phyloP scores from a whole-genome alignment of 2,329 filamentous ascomycete genomes.

The Lecanicillium sp. region DNA sequence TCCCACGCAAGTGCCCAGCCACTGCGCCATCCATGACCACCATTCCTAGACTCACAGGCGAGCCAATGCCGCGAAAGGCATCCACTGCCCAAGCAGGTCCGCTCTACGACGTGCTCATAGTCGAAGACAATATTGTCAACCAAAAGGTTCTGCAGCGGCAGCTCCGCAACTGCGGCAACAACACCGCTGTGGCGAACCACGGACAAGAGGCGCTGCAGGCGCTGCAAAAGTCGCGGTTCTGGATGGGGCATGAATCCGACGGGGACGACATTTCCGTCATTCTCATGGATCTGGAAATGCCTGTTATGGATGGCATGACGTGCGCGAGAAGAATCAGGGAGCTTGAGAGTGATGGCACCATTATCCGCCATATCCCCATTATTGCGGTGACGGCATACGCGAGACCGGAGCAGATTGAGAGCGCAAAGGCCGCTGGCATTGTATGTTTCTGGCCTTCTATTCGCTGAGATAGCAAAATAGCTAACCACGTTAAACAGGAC shows the following conservation, averaged over 20 bases:
- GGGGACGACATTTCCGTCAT: conserved; percentile 56
- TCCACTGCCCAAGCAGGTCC: conserved; percentile 17
- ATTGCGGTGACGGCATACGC: conserved; percentile 81
- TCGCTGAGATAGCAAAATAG: not conserved
- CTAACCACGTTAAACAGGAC: conserved; percentile 38
- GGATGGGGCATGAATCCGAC: conserved; percentile 37
- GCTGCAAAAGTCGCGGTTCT: conserved; percentile 47
- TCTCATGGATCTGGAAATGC: conserved; percentile 78
- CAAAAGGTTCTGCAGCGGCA: conserved; percentile 56
- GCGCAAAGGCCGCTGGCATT: conserved; percentile 64
- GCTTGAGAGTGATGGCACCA: conserved; percentile 52
- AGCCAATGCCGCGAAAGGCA: not conserved
- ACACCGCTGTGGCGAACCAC: conserved; percentile 55
- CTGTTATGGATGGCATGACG: conserved; percentile 72
- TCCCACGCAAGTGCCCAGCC: conserved; percentile 19
- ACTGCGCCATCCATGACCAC: conserved; percentile 12
- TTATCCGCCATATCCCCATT: conserved; percentile 62
- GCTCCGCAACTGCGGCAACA: conserved; percentile 51
- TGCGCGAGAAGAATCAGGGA: conserved; percentile 63
- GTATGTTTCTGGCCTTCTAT: conserved; percentile 34
- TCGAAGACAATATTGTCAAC: conserved; percentile 62
- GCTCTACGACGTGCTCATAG: conserved; percentile 50
- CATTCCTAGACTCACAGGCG: not conserved
- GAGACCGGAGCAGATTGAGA: conserved; percentile 63
- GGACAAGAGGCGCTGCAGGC: conserved; percentile 54